Conservation (phyloP, 495 filamentous ascomycete species). For the Cercophora samala region DNA sequence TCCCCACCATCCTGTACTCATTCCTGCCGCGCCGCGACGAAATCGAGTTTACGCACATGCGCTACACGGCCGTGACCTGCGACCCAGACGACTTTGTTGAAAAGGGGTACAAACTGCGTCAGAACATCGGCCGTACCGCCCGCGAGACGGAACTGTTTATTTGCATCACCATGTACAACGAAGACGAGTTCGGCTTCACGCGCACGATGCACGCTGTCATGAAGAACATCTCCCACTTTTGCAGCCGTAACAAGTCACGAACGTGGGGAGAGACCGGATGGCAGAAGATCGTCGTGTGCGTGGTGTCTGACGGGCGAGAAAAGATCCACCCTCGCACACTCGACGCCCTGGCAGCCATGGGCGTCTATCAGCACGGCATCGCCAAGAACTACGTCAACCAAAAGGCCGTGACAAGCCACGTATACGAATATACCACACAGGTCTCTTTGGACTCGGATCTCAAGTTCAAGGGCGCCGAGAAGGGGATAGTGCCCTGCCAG, state of each 20-base stretch:
- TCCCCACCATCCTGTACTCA: constrained; percentile 93
- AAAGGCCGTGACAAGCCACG: constrained; percentile 78
- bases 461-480: constrained; percentile 98
- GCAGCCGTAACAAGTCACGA: constrained; percentile 82
- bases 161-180: constrained; percentile 99
- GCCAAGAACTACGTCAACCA: constrained; percentile 97
- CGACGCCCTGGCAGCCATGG: constrained; percentile 94
- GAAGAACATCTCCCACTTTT: constrained; percentile 96
- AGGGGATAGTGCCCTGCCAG: constrained; percentile 97
- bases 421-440: constrained; percentile 99
- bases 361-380: constrained; percentile 98
- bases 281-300: constrained; percentile 99
- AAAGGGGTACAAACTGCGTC: constrained; percentile 89
- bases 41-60: constrained; percentile 98
- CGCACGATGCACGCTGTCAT: constrained; percentile 98
- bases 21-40: constrained; percentile 90
- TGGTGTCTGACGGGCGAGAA: constrained; percentile 88
- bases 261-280: constrained; percentile 98
- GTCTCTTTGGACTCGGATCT: constrained; percentile 92
- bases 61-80: constrained; percentile 99
- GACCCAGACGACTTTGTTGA: constrained; percentile 93
- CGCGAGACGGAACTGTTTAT: constrained; percentile 98
- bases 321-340: constrained; percentile 93
- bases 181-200: constrained; percentile 93
- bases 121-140: constrained; percentile 79